Evolutionary conservation across 148 eudicot species (phyloP), one percentile per base, ranked within the genome.

Genomic region (Pouteria glomerata): DNA sequence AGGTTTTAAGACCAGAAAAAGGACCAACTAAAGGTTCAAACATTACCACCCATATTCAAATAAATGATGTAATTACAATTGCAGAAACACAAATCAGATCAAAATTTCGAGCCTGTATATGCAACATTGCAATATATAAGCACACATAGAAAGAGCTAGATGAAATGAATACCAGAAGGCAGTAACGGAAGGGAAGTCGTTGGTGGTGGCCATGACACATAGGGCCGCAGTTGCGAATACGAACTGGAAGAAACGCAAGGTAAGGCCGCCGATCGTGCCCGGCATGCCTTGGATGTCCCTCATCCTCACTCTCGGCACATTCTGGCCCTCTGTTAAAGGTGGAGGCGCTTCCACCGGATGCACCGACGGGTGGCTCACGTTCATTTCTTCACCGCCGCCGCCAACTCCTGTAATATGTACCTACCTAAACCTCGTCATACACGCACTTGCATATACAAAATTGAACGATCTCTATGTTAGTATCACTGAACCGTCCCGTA

Each of bases 311-410:
- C 89, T 68, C 19, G 85, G 86, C 61, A 56, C 77, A 41, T 73
- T 72, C 33, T 76, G 88, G 7, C 82, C 89, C 59, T 84, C 92
- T 53, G 86, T 83, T 57, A 74, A 79, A 31, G 86, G 61, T 62
- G 79, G 89, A 71, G 91, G 90, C 65, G 88, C 88, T 68, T 85
- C 93, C 48, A 88, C 88, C 26, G 94, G 97, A 60, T 91, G 93
- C 61, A 91, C 88, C 77, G 90, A 75, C 61, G 88, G 87, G 52
- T 70, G 89, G 77, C 93, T 89, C 80, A 88, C 79, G 55, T 74
- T 85, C 88, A 82, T 85, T 19, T 64, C 64, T 52, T 50, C 39
- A 19, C 57, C 66, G 24, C 63, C 77, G 19, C 71, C 47, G 11
- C 50, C 1, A 39, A 21, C 41, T 52, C 68, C 52, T 3, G 33